phyloP scores from a whole-genome alignment of 306 rosid species.

The Boehmeria nivea region DNA sequence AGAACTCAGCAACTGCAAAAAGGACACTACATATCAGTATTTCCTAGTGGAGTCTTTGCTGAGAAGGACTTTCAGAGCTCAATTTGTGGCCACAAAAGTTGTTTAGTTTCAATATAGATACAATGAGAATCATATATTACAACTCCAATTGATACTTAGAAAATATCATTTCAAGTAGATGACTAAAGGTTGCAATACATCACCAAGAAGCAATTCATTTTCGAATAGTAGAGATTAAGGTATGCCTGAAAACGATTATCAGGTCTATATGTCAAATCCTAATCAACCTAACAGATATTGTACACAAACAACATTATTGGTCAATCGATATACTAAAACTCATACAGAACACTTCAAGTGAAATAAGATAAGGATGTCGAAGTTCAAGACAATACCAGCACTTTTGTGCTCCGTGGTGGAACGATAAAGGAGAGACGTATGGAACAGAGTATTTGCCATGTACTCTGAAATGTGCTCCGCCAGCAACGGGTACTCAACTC shows the following conservation, averaged over 20 bases:
- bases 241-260: too few species aligned
- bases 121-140: neutral
- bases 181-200: too few species aligned
- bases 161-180: too few species aligned
- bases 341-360: too few species aligned
- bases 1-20: slow-evolving; percentile 76
- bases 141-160: neutral
- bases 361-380: neutral
- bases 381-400: slow-evolving; percentile 42
- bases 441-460: slow-evolving; percentile 75
- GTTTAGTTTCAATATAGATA: neutral
- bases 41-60: too few species aligned
- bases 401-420: slow-evolving; percentile 69
- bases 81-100: neutral
- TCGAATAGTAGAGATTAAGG: too few species aligned
- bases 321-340: too few species aligned
- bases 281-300: too few species aligned
- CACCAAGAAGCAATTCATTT: too few species aligned
- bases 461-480: slow-evolving; percentile 68
- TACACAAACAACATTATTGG: too few species aligned
- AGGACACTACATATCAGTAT: slow-evolving; percentile 14
- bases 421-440: slow-evolving; percentile 66
- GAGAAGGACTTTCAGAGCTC: too few species aligned
- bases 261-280: too few species aligned
- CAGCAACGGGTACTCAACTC: slow-evolving; percentile 64